Percentiles rank a stretch among this genome's conserved stretches.
phyloP scores from a whole-genome alignment of 2,329 filamentous ascomycete genomes.

The Beauveria australis region DNA sequence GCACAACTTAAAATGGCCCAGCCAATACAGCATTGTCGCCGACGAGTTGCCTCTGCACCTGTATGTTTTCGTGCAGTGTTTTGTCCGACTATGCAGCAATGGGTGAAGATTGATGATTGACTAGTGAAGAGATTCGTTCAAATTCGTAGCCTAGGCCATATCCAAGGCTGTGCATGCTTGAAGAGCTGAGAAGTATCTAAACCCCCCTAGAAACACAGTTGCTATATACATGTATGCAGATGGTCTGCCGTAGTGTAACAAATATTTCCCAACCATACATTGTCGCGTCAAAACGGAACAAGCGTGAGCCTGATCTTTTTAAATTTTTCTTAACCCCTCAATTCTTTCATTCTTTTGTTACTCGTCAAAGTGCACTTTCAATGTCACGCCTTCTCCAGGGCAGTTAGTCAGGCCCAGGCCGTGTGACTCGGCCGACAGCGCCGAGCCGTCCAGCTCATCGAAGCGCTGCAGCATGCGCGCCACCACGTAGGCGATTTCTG shows the following conservation, averaged over 20 bases:
- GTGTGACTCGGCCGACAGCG: not conserved
- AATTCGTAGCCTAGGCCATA: not conserved
- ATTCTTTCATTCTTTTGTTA: not conserved
- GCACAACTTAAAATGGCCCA: not conserved
- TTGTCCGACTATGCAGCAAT: too few species aligned
- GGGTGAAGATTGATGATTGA: not conserved
- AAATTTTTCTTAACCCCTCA: too few species aligned
- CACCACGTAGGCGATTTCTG: slow-evolving; percentile 18
- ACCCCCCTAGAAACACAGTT: not conserved
- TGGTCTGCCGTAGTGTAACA: not conserved
- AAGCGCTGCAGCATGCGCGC: slow-evolving; percentile 13
- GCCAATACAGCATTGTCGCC: too few species aligned
- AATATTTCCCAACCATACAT: not conserved
- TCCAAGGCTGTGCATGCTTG: too few species aligned
- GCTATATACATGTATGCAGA: not conserved
- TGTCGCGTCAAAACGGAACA: not conserved
- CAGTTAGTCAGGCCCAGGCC: slow-evolving; percentile 7
- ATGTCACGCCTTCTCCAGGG: slow-evolving; percentile 4
- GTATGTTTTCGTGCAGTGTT: too few species aligned
- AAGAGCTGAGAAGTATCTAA: not conserved
- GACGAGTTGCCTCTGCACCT: too few species aligned
- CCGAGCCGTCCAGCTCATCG: slow-evolving; percentile 2
- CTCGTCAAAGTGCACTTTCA: slow-evolving; percentile 1
- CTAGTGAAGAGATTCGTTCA: not conserved
- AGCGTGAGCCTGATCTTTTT: not conserved